Percentiles rank a stretch among this genome's conserved stretches.
phyloP scores from a whole-genome alignment of 2,329 filamentous ascomycete species.

The Monosporascus sp. region DNA sequence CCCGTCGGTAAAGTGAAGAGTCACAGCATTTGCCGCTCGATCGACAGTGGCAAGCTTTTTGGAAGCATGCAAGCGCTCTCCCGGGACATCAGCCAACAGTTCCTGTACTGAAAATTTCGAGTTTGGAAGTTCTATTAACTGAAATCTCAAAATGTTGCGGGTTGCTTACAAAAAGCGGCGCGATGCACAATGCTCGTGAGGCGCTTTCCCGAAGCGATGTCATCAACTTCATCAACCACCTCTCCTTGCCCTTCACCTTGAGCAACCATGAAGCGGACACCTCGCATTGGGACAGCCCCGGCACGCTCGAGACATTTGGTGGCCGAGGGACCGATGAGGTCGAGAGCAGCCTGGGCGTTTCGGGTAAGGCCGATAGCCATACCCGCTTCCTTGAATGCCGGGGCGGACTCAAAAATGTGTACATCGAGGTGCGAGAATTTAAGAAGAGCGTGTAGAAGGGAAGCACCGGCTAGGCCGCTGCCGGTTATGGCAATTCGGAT shows the following conservation, averaged over 20 bases:
- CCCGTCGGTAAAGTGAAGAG: conserved; percentile 15
- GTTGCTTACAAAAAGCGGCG: conserved; percentile 3
- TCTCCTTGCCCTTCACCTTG: conserved; percentile 8
- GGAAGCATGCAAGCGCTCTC: conserved; percentile 15
- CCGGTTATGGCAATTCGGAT: background rate
- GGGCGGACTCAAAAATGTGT: conserved; percentile 16
- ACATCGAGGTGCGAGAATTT: conserved; percentile 11
- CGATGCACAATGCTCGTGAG: conserved; percentile 15
- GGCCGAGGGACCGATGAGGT: conserved; percentile 10
- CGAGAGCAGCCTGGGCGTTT: conserved; percentile 16
- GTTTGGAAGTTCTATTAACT: too few species aligned
- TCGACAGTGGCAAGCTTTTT: conserved; percentile 15
- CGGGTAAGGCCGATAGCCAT: conserved; percentile 14
- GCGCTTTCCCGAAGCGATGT: conserved; percentile 3
- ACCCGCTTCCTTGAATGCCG: conserved; percentile 13
- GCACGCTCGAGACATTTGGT: conserved; percentile 5
- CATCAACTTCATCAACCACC: conserved; percentile 6
- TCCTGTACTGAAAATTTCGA: conserved; percentile 5
- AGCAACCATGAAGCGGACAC: conserved; percentile 17
- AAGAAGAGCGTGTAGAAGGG: conserved; percentile 10
- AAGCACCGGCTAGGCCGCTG: background rate
- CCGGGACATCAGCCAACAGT: conserved; percentile 10
- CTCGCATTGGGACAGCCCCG: conserved; percentile 16
- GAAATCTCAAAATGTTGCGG: too few species aligned
- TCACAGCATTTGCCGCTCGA: conserved; percentile 1